Evolutionary conservation across 371 early-diverging fungal species (phyloP).

Genomic region (Syncephalis fuscata): DNA sequence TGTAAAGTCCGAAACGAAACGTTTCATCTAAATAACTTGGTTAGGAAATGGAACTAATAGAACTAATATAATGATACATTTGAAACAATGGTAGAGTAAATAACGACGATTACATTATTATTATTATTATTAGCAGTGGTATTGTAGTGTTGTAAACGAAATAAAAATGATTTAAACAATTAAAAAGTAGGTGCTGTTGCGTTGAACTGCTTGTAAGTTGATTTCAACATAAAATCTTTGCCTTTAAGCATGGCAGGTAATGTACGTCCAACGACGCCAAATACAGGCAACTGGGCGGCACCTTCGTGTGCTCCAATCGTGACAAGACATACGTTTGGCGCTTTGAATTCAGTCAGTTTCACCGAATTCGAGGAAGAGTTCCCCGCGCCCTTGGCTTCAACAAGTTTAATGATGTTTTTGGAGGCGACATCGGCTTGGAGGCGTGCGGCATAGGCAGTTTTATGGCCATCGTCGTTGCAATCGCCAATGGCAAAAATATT

Average conservation of each 20-base stretch:
- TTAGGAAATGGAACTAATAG: too few relatives aligned
- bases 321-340: background rate
- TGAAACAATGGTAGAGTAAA: too few relatives aligned
- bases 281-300: background rate
- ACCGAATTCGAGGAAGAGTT: background rate
- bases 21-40: too few relatives aligned
- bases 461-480: conserved; percentile 24
- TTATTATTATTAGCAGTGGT: too few relatives aligned
- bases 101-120: too few relatives aligned
- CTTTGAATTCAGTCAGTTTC: background rate
- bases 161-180: background rate
- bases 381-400: conserved; percentile 1
- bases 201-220: background rate
- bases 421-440: conserved; percentile 5
- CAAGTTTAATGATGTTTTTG: conserved; percentile 10
- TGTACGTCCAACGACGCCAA: background rate
- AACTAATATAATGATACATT: too few relatives aligned
- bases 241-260: background rate
- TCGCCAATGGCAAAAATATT: conserved; percentile 55
- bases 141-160: too few relatives aligned
- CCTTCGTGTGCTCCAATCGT: background rate
- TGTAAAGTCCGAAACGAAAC: too few relatives aligned
- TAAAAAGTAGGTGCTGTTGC: background rate
- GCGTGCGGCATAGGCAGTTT: conserved; percentile 5
- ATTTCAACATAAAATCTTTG: background rate